Evolutionary conservation across 1,284 basidiomycete species (phyloP).

Genomic region (Boletus holoroseus): DNA sequence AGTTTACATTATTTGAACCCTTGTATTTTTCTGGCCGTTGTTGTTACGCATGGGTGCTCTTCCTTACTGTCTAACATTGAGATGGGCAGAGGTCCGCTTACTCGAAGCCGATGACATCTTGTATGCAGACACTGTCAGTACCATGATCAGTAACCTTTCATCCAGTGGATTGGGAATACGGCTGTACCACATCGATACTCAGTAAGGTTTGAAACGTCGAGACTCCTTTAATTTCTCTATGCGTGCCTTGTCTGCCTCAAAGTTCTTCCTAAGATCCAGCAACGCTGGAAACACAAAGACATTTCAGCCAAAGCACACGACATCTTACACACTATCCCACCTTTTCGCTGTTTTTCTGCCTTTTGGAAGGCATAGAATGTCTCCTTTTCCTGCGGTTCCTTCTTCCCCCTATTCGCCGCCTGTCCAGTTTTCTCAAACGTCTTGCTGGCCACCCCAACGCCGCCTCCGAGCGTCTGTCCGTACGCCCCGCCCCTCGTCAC

Average conservation of each 20-base stretch:
- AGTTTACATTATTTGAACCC: background rate
- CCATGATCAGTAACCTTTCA: background rate
- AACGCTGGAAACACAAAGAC: slow-evolving; percentile 30
- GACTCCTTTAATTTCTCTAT: slow-evolving; percentile 77
- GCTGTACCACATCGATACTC: slow-evolving; percentile 13
- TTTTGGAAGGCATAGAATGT: slow-evolving; percentile 86
- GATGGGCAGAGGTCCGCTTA: background rate
- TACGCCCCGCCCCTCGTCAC: slow-evolving; percentile 85
- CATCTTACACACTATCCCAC: slow-evolving; percentile 39
- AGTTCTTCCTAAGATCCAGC: slow-evolving; percentile 72
- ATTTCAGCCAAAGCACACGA: slow-evolving; percentile 4
- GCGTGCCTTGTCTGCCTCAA: slow-evolving; percentile 84
- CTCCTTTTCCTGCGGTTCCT: slow-evolving; percentile 65
- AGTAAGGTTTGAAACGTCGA: slow-evolving; percentile 82
- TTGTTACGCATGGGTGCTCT: too few relatives aligned
- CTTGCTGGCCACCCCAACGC: slow-evolving; percentile 73
- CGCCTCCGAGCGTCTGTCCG: slow-evolving; percentile 78
- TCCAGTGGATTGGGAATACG: background rate
- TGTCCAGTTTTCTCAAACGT: slow-evolving; percentile 60
- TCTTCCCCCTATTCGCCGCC: slow-evolving; percentile 51
- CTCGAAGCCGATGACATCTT: background rate
- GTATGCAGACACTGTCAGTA: background rate
- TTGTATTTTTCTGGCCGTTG: background rate
- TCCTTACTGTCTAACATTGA: background rate
- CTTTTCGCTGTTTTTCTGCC: slow-evolving; percentile 79